Conservation (phyloP, 2,329 filamentous ascomycete species). For the Beauveria sp. region DNA sequence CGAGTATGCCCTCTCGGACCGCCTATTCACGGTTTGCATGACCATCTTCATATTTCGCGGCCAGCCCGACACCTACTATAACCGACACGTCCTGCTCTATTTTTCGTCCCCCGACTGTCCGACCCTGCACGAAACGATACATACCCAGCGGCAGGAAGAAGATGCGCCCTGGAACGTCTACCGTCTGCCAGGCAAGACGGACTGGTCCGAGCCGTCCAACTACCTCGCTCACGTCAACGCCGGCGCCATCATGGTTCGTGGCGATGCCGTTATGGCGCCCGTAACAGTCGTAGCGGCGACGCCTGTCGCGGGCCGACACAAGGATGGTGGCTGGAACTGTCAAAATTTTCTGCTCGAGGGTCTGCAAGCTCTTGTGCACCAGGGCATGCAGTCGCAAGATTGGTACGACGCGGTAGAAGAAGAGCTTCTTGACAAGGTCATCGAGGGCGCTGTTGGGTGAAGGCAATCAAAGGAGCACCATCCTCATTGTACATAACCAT, state of each 20-base stretch:
- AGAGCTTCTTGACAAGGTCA: constrained; percentile 11
- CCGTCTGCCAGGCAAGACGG: constrained; percentile 5
- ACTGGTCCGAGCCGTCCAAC: constrained; percentile 11
- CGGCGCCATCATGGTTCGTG: constrained; percentile 10
- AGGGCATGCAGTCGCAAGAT: constrained; percentile 11
- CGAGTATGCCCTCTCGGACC: constrained; percentile 7
- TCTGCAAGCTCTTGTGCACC: constrained; percentile 9
- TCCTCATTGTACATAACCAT: neutral
- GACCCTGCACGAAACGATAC: constrained; percentile 12
- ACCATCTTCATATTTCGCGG: constrained; percentile 13
- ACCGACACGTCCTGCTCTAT: constrained; percentile 13
- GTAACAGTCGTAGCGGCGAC: constrained; percentile 10
- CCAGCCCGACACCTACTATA: constrained; percentile 12
- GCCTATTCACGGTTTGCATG: constrained; percentile 8
- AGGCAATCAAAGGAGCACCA: neutral
- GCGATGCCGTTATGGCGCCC: constrained; percentile 10
- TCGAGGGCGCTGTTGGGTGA: constrained; percentile 8
- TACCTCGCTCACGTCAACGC: constrained; percentile 15
- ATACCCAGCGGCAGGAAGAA: constrained; percentile 11
- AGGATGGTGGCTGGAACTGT: constrained; percentile 13
- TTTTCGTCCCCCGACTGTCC: constrained; percentile 14
- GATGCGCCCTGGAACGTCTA: constrained; percentile 8
- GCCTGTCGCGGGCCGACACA: neutral
- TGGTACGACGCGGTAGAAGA: constrained; percentile 12
- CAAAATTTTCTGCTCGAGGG: constrained; percentile 14